Conservation (phyloP, 2,329 filamentous ascomycete genomes). For the Botrytis galanthina region DNA sequence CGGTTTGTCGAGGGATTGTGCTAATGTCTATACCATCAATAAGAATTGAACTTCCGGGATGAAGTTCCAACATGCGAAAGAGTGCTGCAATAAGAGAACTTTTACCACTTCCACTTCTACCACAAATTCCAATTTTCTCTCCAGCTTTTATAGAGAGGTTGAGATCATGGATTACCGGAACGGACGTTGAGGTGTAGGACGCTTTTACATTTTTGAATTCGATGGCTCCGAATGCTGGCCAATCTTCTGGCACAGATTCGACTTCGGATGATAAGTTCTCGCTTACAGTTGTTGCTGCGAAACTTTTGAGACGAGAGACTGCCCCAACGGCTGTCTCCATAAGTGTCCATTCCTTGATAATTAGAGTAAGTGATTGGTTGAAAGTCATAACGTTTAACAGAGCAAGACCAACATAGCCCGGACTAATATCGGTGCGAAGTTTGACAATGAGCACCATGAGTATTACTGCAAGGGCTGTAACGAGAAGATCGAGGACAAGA, state of each 20-base stretch:
- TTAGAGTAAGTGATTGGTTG: slow-evolving; percentile 28
- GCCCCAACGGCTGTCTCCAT: slow-evolving; percentile 36
- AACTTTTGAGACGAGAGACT: slow-evolving; percentile 29
- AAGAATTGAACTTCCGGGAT: slow-evolving; percentile 41
- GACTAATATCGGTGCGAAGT: slow-evolving; percentile 32
- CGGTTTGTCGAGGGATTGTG: slow-evolving; percentile 43
- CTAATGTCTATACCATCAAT: slow-evolving; percentile 50
- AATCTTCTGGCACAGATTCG: slow-evolving; percentile 25
- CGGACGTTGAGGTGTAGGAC: slow-evolving; percentile 33
- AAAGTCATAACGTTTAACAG: slow-evolving; percentile 36
- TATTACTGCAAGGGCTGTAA: slow-evolving; percentile 35
- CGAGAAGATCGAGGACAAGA: slow-evolving; percentile 41
- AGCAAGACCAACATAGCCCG: slow-evolving; percentile 37
- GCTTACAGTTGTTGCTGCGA: slow-evolving; percentile 22
- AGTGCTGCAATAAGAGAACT: slow-evolving; percentile 47
- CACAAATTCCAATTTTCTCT: slow-evolving; percentile 51
- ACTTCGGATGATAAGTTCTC: slow-evolving; percentile 28
- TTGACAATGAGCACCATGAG: slow-evolving; percentile 40
- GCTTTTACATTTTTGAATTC: slow-evolving; percentile 39
- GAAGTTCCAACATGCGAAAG: slow-evolving; percentile 49
- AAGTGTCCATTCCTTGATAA: slow-evolving; percentile 34
- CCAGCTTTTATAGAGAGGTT: slow-evolving; percentile 51
- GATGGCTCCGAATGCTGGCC: slow-evolving; percentile 35
- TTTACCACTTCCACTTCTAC: slow-evolving; percentile 46
- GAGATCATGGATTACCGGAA: slow-evolving; percentile 28